phyloP scores from a whole-genome alignment of 116 monocot species.

The Trichopus zeylanicus region DNA sequence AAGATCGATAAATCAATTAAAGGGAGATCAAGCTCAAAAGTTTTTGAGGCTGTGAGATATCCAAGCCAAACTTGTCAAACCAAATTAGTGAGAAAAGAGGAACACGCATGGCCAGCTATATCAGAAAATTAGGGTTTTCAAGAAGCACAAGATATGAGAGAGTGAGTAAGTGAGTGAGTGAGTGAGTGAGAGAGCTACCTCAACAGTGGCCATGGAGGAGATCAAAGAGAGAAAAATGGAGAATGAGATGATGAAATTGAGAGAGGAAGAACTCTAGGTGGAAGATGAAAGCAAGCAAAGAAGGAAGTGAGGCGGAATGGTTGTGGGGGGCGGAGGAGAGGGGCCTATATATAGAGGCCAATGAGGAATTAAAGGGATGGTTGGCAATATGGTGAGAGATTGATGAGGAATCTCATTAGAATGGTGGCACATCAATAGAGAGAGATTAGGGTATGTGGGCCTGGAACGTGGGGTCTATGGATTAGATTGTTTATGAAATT shows the following conservation, averaged over 20 bases:
- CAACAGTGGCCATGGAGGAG: conserved; percentile 3
- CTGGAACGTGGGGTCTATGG: not conserved
- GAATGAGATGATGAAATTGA: not conserved
- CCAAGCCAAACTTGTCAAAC: too few relatives aligned
- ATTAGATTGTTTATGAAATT: not conserved
- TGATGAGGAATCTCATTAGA: not conserved
- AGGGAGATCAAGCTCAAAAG: too few relatives aligned
- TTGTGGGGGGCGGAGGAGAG: not conserved
- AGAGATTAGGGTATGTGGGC: not conserved
- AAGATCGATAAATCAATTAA: too few relatives aligned
- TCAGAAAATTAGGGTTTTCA: too few relatives aligned
- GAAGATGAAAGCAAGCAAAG: not conserved
- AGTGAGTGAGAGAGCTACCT: not conserved
- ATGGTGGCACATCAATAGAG: not conserved
- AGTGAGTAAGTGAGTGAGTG: too few relatives aligned
- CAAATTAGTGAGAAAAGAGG: too few relatives aligned
- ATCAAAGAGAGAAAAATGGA: not conserved
- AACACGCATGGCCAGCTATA: too few relatives aligned
- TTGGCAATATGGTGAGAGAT: not conserved
- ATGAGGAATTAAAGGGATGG: not conserved
- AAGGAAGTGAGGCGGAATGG: not conserved
- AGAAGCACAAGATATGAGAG: too few relatives aligned
- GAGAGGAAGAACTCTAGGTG: not conserved
- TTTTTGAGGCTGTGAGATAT: too few relatives aligned
- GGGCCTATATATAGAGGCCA: not conserved